Evolutionary conservation across 2,329 filamentous ascomycete species (phyloP).

Genomic region (Penicillium oxalicum): DNA sequence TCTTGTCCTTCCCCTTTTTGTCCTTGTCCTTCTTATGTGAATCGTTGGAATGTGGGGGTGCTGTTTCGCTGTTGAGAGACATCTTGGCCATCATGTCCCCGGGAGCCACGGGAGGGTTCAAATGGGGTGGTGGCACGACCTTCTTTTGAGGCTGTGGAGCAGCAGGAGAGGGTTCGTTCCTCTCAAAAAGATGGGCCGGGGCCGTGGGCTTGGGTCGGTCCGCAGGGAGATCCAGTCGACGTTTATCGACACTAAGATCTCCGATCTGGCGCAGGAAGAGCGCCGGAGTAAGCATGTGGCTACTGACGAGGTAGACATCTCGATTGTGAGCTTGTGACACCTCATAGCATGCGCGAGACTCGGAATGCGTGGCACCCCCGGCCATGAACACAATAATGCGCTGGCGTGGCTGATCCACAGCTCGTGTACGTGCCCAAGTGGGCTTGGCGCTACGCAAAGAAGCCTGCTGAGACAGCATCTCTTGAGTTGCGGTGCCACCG

Average conservation of each 20-base stretch:
- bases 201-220: constrained; percentile 76
- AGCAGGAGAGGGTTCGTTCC: constrained; percentile 53
- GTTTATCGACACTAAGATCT: constrained; percentile 69
- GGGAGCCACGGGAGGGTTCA: constrained; percentile 26
- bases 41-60: constrained; percentile 21
- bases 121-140: constrained; percentile 16
- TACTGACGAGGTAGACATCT: constrained; percentile 83
- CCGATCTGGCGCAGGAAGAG: constrained; percentile 77
- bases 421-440: constrained; percentile 84
- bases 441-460: constrained; percentile 88
- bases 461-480: constrained; percentile 51
- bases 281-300: constrained; percentile 84
- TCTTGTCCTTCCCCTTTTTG: constrained; percentile 43
- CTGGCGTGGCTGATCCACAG: constrained; percentile 74
- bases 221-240: constrained; percentile 70
- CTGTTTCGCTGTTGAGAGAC: constrained; percentile 31
- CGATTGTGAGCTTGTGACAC: constrained; percentile 64
- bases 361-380: constrained; percentile 88
- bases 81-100: constrained; percentile 33
- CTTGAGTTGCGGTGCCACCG: constrained; percentile 39
- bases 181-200: constrained; percentile 80
- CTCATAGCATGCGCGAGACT: constrained; percentile 85
- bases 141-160: constrained; percentile 23
- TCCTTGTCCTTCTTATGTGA: constrained; percentile 44
- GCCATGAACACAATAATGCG: constrained; percentile 91